Evolutionary conservation across 2,329 filamentous ascomycete genomes (phyloP).

Genomic region (Exophiala spinifera): DNA sequence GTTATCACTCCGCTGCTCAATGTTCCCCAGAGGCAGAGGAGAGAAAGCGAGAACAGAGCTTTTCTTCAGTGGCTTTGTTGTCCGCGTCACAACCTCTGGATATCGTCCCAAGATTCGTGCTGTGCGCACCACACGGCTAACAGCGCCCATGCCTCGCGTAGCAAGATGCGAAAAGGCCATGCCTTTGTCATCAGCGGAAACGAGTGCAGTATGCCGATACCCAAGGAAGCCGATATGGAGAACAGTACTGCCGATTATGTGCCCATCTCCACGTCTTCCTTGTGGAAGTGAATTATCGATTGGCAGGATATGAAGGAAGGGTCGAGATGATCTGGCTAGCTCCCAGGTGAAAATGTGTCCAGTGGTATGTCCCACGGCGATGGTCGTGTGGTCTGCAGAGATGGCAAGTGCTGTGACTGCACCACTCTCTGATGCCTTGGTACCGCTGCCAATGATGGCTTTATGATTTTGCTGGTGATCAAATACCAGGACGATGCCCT

Average conservation of each 20-base stretch:
- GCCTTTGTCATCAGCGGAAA: constrained; percentile 88
- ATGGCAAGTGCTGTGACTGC: constrained; percentile 82
- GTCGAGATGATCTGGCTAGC: constrained; percentile 72
- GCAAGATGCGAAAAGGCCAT: constrained; percentile 99
- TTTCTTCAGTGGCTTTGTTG: constrained; percentile 72
- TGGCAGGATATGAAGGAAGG: constrained; percentile 83
- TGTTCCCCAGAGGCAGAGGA: constrained; percentile 86
- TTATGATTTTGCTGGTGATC: constrained; percentile 96
- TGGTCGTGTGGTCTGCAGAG: constrained; percentile 87
- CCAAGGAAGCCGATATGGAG: constrained; percentile 93
- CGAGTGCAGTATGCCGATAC: constrained; percentile 86
- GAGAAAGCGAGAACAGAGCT: constrained; percentile 93
- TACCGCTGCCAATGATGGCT: constrained; percentile 87
- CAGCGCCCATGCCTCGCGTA: constrained; percentile 79
- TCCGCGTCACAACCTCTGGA: constrained; percentile 63
- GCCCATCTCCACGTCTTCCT: constrained; percentile 71
- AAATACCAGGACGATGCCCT: constrained; percentile 91
- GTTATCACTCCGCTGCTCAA: constrained; percentile 80
- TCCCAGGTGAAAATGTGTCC: constrained; percentile 98
- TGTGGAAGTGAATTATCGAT: constrained; percentile 65
- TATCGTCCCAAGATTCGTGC: constrained; percentile 89
- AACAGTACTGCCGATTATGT: constrained; percentile 72
- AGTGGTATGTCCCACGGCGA: constrained; percentile 84
- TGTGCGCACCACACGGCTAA: constrained; percentile 83
- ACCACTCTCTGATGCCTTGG: constrained; percentile 90